Percentiles rank a stretch among this genome's conserved stretches.
Conservation (phyloP, 495 filamentous ascomycete species). For the Neurospora sp. region DNA sequence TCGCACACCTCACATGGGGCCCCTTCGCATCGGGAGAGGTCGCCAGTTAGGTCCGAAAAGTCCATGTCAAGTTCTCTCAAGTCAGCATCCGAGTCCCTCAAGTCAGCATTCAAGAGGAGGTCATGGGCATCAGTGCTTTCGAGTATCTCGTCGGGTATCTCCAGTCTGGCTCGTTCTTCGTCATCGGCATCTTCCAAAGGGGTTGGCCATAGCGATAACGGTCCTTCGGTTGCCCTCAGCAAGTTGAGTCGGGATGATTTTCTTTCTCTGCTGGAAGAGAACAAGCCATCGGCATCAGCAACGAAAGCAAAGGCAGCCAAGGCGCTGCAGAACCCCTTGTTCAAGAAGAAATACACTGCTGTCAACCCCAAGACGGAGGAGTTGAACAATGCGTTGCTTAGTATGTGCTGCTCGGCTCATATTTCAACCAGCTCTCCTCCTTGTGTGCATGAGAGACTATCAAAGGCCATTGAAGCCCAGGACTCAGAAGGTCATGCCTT, state of each 20-base stretch:
- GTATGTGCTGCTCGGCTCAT: constrained; percentile 18
- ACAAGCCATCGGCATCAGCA: constrained; percentile 2
- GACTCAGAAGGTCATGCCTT: constrained; percentile 15
- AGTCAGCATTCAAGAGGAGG: constrained; percentile 19
- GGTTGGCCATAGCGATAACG: constrained; percentile 10
- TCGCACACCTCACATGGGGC: neutral
- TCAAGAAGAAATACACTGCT: constrained; percentile 14
- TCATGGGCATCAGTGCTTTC: constrained; percentile 27
- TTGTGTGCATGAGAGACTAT: constrained; percentile 22
- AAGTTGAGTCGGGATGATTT: constrained; percentile 24
- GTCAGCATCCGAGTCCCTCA: constrained; percentile 13
- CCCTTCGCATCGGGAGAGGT: constrained; percentile 11
- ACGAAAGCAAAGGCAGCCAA: constrained; percentile 1
- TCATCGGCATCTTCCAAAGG: constrained; percentile 23
- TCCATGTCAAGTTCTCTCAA: constrained; percentile 15
- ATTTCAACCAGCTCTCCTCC: constrained; percentile 1
- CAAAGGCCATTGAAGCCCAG: constrained; percentile 21
- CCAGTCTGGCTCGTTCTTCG: constrained; percentile 22
- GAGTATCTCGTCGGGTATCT: constrained; percentile 26
- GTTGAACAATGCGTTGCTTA: constrained; percentile 18
- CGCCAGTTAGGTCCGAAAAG: constrained; percentile 16
- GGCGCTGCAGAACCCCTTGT: neutral
- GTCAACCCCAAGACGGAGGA: constrained; percentile 18
- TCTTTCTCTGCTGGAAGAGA: constrained; percentile 18
- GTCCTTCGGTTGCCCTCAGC: constrained; percentile 20